Evolutionary conservation across 768 basidiomycete genomes (phyloP), one percentile per base, ranked within the genome.

Genomic region (Pleurotus citrinopileatus): DNA sequence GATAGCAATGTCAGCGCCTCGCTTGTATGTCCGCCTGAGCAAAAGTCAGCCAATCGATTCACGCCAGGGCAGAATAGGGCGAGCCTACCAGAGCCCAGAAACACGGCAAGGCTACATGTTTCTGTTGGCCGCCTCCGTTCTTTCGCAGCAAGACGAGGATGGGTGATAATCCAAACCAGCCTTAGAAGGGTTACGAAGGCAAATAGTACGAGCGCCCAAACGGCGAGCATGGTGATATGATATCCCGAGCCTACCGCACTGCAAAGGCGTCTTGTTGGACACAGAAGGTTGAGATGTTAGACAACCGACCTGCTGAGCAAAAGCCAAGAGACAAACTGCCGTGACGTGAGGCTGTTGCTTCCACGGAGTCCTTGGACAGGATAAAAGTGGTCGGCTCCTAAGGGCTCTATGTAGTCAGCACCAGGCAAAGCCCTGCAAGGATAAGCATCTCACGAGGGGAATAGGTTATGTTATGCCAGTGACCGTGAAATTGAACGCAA

Each of bases 11-110:
- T 74, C 58, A 96, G 68, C 38, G 87, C 89, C 74, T 99, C 97
- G 57, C 80, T 84, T 13, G 94, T 97, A 71, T 99, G 97, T 0
- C 97, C 97, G 42, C 97, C 96, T 98, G 64, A 28, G 55, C 26
- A 46, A 55, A 32, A 38, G 43, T 51, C 52, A 51, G 59, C 53
- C 37, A 34, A 20, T 57, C 40, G 53, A 54, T 17, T 54, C 34
- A 23, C 28, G 17, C n/a, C n/a, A n/a, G 25, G 29, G 47, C 13
- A 36, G 54, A 23, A 22, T 19, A 29, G 9, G 44, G 27, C 52
- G 26, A 51, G 69, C 76, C 63, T 63, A 90, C 95, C 95, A 66
- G 96, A 98, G 54, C 96, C 96, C 10, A 98, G 81, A 63, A 98
- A 97, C 48, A 97, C 82, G 3, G 90, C 94, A 13, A 97, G 70